These are phyloP conservation scores for Oryza longistaminata DNA, from an alignment of 176 grass and related monocot species.

Conservation along the genomic window DNA sequence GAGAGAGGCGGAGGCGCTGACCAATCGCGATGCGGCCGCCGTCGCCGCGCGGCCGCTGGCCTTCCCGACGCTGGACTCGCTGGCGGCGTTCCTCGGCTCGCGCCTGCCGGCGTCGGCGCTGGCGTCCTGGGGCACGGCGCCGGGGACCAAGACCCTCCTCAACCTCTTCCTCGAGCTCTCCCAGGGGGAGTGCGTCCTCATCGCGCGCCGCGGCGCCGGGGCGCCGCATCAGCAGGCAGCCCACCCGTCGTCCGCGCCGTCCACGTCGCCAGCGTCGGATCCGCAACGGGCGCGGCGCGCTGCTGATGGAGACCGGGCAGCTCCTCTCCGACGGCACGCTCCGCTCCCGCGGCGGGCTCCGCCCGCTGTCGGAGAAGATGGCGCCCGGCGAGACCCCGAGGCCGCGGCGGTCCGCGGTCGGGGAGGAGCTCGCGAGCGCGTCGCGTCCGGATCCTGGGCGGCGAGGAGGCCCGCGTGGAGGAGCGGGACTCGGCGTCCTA, in stretches of 20 bases:
- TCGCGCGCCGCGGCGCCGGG: too few relatives aligned
- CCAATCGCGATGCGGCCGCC: slow-evolving; percentile 36
- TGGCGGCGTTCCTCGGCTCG: slow-evolving; percentile 59
- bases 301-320: slow-evolving; percentile 73
- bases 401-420: slow-evolving; percentile 59
- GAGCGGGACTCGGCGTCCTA: slow-evolving; percentile 75
- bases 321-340: slow-evolving; percentile 81
- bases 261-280: slow-evolving; percentile 69
- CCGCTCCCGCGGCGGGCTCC: slow-evolving; percentile 48
- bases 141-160: slow-evolving; percentile 73
- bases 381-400: slow-evolving; percentile 63
- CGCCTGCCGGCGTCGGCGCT: slow-evolving; percentile 49
- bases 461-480: slow-evolving; percentile 50
- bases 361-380: slow-evolving; percentile 94
- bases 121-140: slow-evolving; percentile 62
- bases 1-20: neutral
- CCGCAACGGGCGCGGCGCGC: slow-evolving; percentile 54
- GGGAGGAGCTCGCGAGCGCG: slow-evolving; percentile 70
- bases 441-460: slow-evolving; percentile 55
- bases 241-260: slow-evolving; percentile 68
- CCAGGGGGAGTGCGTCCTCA: slow-evolving; percentile 67
- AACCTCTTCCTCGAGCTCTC: slow-evolving; percentile 91
- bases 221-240: too few relatives aligned
- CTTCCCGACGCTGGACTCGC: slow-evolving; percentile 72
- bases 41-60: slow-evolving; percentile 49